Percentiles rank a stretch among this genome's conserved stretches.
Evolutionary conservation across 345 rosid species (phyloP).

Genomic region (Crucihimalaya himalaica): DNA sequence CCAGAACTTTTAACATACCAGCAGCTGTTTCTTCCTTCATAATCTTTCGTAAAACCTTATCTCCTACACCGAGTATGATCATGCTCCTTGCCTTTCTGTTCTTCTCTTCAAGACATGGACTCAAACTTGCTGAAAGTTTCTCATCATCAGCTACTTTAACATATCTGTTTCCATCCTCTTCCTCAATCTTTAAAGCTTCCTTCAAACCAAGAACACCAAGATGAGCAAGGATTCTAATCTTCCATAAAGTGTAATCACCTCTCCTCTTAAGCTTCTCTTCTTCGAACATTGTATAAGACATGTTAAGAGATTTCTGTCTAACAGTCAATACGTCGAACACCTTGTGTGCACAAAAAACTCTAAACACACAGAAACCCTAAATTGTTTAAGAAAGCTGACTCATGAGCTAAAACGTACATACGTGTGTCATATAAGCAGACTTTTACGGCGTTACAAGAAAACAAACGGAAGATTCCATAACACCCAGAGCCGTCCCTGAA

Average conservation of each 20-base stretch:
- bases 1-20: conserved; percentile 10
- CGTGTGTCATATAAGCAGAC: not conserved
- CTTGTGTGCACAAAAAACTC: not conserved
- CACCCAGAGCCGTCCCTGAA: not conserved
- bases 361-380: not conserved
- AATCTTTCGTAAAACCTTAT: not conserved
- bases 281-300: not conserved
- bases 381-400: too few species aligned
- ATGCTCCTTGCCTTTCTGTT: not conserved
- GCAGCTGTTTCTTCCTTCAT: not conserved
- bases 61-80: not conserved
- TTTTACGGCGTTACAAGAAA: not conserved
- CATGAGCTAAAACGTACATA: not conserved
- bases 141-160: not conserved
- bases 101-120: not conserved
- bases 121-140: not conserved
- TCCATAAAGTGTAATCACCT: not conserved
- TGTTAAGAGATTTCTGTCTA: not conserved
- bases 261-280: not conserved
- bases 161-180: not conserved
- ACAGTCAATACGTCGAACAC: conserved; percentile 15
- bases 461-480: not conserved
- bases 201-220: not conserved
- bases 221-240: not conserved
- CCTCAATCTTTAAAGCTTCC: conserved; percentile 11